Percentiles rank a stretch among this genome's conserved stretches.
Conservation (phyloP, 257 asterid genomes). For the Przewalskia tangutica region DNA sequence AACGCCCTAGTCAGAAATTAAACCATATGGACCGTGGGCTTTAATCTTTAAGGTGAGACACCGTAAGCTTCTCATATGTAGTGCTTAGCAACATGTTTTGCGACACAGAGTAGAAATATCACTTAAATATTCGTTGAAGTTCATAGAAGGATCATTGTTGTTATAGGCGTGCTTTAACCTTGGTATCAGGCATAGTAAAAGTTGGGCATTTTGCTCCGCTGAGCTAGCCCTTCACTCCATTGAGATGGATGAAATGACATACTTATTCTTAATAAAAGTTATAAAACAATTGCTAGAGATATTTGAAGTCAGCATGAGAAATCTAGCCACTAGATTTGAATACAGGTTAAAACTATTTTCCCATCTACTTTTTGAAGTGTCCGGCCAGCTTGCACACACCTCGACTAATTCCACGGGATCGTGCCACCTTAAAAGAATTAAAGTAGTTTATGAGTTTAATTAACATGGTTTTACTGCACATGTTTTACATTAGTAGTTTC, state of each 20-base stretch:
- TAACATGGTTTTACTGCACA: not conserved
- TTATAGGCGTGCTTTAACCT: not conserved
- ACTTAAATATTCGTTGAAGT: not conserved
- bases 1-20: not conserved
- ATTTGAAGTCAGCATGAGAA: not conserved
- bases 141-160: not conserved
- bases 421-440: not conserved
- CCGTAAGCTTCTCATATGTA: not conserved
- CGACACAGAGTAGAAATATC: not conserved
- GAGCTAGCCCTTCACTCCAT: not conserved
- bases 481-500: not conserved
- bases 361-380: not conserved
- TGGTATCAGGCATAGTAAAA: not conserved
- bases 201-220: not conserved
- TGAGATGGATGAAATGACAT: not conserved
- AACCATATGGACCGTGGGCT: not conserved
- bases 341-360: not conserved
- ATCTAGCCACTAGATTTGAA: not conserved
- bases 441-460: not conserved
- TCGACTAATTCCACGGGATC: no score
- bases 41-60: not conserved
- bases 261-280: not conserved
- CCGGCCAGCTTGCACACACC: no score
- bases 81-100: not conserved
- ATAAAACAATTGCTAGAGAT: not conserved